Evolutionary conservation across 768 basidiomycete species (phyloP).

Genomic region (Sarcodon sp.): DNA sequence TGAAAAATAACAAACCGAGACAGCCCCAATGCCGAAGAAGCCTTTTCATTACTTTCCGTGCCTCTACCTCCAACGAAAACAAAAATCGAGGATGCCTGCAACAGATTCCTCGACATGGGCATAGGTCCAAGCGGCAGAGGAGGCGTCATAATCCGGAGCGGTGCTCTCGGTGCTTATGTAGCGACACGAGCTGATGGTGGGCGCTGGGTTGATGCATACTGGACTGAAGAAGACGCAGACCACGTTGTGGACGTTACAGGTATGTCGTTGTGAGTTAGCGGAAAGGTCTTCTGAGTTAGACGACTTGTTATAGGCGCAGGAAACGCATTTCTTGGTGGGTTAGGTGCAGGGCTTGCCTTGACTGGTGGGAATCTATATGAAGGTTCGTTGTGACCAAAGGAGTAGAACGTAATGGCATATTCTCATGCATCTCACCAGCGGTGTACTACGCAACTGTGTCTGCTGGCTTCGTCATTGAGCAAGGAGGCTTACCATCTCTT

Average conservation of each 20-base stretch:
- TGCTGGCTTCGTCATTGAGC: slow-evolving; percentile 76
- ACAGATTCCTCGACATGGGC: slow-evolving; percentile 45
- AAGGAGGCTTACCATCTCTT: slow-evolving; percentile 57
- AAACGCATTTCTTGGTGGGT: slow-evolving; percentile 78
- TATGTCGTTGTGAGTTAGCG: slow-evolving; percentile 10
- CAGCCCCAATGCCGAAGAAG: slow-evolving; percentile 85
- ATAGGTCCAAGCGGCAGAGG: slow-evolving; percentile 38
- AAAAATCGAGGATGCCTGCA: slow-evolving; percentile 56
- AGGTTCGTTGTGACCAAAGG: slow-evolving; percentile 31
- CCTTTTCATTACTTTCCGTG: slow-evolving; percentile 49
- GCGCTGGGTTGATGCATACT: slow-evolving; percentile 68
- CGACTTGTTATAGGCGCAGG: slow-evolving; percentile 53
- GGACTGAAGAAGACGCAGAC: slow-evolving; percentile 29
- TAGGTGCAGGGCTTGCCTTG: slow-evolving; percentile 58
- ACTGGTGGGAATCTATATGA: slow-evolving; percentile 45
- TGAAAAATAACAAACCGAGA: neutral
- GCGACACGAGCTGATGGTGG: slow-evolving; percentile 27
- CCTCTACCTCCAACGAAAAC: slow-evolving; percentile 32
- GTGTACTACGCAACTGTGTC: slow-evolving; percentile 66
- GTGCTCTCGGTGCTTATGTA: slow-evolving; percentile 58
- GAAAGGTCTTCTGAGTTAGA: too few relatives aligned
- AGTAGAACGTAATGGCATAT: neutral
- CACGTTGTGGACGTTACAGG: slow-evolving; percentile 77
- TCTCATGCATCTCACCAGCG: slow-evolving; percentile 27
- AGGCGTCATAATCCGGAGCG: slow-evolving; percentile 65